These are phyloP conservation scores for Calonectria fujianensis DNA, from an alignment of 2,329 filamentous ascomycete genomes.

Conservation along the genomic window DNA sequence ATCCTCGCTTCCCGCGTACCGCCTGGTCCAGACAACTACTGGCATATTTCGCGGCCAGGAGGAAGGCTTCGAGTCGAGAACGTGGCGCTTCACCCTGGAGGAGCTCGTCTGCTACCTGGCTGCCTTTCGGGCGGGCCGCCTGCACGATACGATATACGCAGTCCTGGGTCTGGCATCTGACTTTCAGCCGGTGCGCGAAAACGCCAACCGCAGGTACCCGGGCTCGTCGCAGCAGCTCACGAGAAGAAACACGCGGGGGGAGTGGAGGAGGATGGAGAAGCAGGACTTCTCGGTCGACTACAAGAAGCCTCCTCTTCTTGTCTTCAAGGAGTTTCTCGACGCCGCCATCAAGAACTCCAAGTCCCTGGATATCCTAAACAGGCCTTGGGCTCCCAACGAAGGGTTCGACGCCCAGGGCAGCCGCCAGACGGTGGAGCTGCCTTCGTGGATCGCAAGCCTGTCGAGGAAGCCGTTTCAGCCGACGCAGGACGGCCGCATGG, in stretches of 20 bases:
- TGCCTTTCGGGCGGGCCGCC: background rate
- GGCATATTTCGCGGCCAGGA: slow-evolving; percentile 15
- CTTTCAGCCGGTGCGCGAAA: slow-evolving; percentile 5
- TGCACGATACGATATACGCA: slow-evolving; percentile 3
- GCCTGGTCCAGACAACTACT: background rate
- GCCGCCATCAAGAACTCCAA: background rate
- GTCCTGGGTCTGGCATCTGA: background rate
- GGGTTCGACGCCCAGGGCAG: background rate
- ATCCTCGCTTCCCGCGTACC: slow-evolving; percentile 1
- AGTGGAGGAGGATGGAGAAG: background rate
- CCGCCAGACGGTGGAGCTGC: background rate
- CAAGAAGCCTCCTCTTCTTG: background rate
- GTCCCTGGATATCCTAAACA: background rate
- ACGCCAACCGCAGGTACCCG: background rate
- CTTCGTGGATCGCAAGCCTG: background rate
- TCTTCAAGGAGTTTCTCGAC: slow-evolving; percentile 11
- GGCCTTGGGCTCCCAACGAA: background rate
- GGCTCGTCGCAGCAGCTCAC: background rate
- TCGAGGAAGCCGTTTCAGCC: background rate
- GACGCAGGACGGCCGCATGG: background rate
- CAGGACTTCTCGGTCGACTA: background rate
- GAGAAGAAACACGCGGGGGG: background rate
- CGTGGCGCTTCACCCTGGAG: slow-evolving; percentile 10
- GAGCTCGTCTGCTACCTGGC: slow-evolving; percentile 6
- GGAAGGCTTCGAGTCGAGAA: background rate